Evolutionary conservation across 129 eudicot species (phyloP).

Genomic region (Saposhnikovia divaricata): DNA sequence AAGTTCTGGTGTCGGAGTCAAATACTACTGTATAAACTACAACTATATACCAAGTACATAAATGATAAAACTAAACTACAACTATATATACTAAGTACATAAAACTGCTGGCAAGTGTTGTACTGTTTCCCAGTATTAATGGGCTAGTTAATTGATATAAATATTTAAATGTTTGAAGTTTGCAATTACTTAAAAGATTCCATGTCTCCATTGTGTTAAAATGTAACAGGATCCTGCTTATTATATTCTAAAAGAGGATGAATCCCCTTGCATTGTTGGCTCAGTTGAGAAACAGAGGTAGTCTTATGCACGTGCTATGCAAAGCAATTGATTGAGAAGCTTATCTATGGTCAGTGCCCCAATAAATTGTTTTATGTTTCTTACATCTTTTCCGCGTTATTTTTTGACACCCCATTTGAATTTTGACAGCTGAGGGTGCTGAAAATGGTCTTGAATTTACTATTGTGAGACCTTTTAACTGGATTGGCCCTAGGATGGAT

Average conservation of each 20-base stretch:
- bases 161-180: background rate
- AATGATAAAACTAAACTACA: too few relatives aligned
- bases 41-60: too few relatives aligned
- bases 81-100: too few relatives aligned
- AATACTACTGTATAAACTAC: too few relatives aligned
- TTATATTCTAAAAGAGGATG: slow-evolving; percentile 70
- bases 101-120: too few relatives aligned
- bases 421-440: too few relatives aligned
- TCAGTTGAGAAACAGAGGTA: slow-evolving; percentile 78
- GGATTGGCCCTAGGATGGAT: too few relatives aligned
- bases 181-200: background rate
- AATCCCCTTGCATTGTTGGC: slow-evolving; percentile 95
- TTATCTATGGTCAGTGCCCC: slow-evolving; percentile 45
- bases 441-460: too few relatives aligned
- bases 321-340: slow-evolving; percentile 66
- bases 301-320: slow-evolving; percentile 84
- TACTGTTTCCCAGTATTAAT: too few relatives aligned
- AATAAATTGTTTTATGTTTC: background rate
- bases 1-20: too few relatives aligned
- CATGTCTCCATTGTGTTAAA: slow-evolving; percentile 10
- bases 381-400: background rate
- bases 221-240: slow-evolving; percentile 80
- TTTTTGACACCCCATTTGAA: slow-evolving; percentile 3
- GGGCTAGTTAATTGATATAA: background rate
- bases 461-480: too few relatives aligned